A percentile compares a stretch with the other conserved stretches of the same genome.
Evolutionary conservation across 805 yeast species (phyloP).

Genomic region (Hermanozyma aechmeae): DNA sequence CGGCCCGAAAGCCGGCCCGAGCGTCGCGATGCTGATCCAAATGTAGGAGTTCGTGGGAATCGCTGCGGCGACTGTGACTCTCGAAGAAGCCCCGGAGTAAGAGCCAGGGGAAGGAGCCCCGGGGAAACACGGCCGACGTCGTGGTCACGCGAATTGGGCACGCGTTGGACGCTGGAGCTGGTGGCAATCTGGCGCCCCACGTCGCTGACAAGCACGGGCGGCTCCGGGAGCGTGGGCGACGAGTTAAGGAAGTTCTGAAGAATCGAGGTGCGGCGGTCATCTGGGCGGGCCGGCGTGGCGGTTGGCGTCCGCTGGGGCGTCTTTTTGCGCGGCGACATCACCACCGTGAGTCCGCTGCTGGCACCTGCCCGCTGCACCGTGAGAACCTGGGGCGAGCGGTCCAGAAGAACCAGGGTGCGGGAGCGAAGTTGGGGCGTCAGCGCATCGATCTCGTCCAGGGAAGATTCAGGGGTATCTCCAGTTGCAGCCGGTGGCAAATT

Average conservation of each 20-base stretch:
- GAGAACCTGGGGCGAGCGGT: constrained; percentile 1
- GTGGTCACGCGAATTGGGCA: too few relatives aligned
- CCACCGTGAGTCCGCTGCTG: constrained; percentile 9
- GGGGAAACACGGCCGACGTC: too few relatives aligned
- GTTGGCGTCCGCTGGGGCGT: too few relatives aligned
- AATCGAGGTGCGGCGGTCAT: constrained; percentile 17
- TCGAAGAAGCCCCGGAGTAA: too few relatives aligned
- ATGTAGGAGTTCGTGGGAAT: too few relatives aligned
- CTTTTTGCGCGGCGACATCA: constrained; percentile 1
- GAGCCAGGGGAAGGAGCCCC: too few relatives aligned
- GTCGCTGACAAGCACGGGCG: constrained; percentile 32
- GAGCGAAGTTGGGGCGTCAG: constrained; percentile 20
- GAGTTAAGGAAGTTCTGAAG: constrained; percentile 28
- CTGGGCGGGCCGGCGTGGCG: too few relatives aligned
- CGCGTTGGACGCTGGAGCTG: constrained; percentile 9
- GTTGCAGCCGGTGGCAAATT: too few relatives aligned
- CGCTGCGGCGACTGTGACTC: too few relatives aligned
- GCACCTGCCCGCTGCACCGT: constrained; percentile 1
- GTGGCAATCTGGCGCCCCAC: constrained; percentile 12
- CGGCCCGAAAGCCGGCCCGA: too few relatives aligned
- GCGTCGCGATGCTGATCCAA: too few relatives aligned
- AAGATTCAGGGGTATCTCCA: too few relatives aligned
- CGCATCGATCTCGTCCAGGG: constrained; percentile 12
- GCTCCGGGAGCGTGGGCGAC: constrained; percentile 36
- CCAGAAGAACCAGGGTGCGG: constrained; percentile 5